Evolutionary conservation across 2,329 filamentous ascomycete genomes (phyloP), one percentile per base, ranked within the genome.

Genomic region (Penicillium nordicum): DNA sequence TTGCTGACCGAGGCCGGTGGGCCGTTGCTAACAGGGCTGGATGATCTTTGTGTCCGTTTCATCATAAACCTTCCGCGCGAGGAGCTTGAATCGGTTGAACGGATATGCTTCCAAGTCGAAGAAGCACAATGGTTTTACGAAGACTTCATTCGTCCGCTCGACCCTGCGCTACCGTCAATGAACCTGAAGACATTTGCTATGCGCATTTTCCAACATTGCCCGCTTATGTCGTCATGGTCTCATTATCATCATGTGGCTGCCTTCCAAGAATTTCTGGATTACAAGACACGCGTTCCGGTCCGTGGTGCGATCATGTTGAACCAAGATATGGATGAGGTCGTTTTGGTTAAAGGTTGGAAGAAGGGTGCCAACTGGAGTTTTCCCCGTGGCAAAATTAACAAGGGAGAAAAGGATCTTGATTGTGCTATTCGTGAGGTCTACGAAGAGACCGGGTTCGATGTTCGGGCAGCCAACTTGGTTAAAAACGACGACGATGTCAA

Each of bases 41-140:
- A 97, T 86, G 93, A 97, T 78, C 84, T 97, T 58, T 96, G 92
- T 77, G 93, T 96, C 74, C 91, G 95, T 72, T 99, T 99, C 78
- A 93, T 99, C 72, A 91, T 97, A 76, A 97, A 99, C 77, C 84
- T 97, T 59, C 94, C 95, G 44, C 83, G 89, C 63, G 91, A 94
- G 75, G 94, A 99, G 75, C 84, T 97, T 45, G 86, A 87, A 63
- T 92, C 90, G 2, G 89, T 96, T 56, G 90, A 92, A 72, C 88
- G 94, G 71, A 94, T 99, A 76, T 97, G 93, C 78, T 99, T 99
- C 74, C 92, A 97, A 77, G 89, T 99, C 66, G 94, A 99, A 76
- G 95, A 99, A 77, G 94, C 94, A 67, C 95, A 99, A 86, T 99
- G 94, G 94, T 99, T 96, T 77, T 99, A 99, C 84, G 94, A 99